Conservation (phyloP, 129 eudicot species). For the carrot (Daucus carota) region DH1_v3.0 NC_030381.2:26874501-26875000, state of each 20-base stretch:
- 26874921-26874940: slow-evolving; percentile 72
- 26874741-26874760: slow-evolving; percentile 74
- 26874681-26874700: slow-evolving; percentile 52
- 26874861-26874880: slow-evolving; percentile 30
- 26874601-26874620: background rate
- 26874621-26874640: background rate
- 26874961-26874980: background rate
- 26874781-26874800: slow-evolving; percentile 31
- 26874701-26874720: slow-evolving; percentile 63
- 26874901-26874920: slow-evolving; percentile 52
- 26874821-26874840: background rate
- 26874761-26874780: slow-evolving; percentile 57
- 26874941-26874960: slow-evolving; percentile 54
- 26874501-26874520: slow-evolving; percentile 51
- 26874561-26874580: slow-evolving; percentile 42
- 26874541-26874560: slow-evolving; percentile 38
- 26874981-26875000: background rate
- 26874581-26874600: slow-evolving; percentile 32
- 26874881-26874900: slow-evolving; percentile 52
- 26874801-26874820: background rate
- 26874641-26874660: background rate
- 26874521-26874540: slow-evolving; percentile 40
- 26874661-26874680: slow-evolving; percentile 44
- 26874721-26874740: slow-evolving; percentile 59
- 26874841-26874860: background rate